Evolutionary conservation across 176 grass and related monocot genomes (phyloP).

Genomic region (Triticum dicoccoides): DNA sequence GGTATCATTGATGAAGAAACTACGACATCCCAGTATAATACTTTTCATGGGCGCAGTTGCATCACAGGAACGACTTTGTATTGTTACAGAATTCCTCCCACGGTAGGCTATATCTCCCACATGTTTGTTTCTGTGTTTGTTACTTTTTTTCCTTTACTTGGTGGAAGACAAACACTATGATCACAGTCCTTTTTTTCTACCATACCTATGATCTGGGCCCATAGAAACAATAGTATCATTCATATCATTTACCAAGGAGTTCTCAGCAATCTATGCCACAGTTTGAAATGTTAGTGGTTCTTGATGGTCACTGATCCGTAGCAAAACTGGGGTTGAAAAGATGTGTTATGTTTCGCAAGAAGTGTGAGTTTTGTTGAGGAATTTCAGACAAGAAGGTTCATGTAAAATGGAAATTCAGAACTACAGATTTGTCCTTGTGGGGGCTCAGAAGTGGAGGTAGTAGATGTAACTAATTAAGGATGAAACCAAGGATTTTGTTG

Average conservation of each 20-base stretch:
- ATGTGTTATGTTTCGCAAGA: background rate
- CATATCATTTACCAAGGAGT: background rate
- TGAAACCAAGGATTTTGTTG: background rate
- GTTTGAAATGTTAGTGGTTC: slow-evolving; percentile 3
- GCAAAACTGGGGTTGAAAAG: background rate
- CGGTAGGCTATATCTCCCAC: slow-evolving; percentile 47
- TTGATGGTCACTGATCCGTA: background rate
- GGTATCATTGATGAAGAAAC: slow-evolving; percentile 92
- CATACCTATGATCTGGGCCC: background rate
- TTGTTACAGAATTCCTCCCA: slow-evolving; percentile 91
- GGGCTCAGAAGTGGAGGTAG: background rate
- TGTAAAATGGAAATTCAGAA: too few species aligned
- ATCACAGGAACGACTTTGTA: slow-evolving; percentile 78
- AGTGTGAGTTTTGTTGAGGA: background rate
- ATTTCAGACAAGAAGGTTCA: background rate
- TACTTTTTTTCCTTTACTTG: slow-evolving; percentile 12
- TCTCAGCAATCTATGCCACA: background rate
- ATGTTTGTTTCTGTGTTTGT: slow-evolving; percentile 4
- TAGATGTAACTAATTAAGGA: background rate
- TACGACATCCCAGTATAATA: slow-evolving; percentile 91
- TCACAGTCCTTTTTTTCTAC: background rate
- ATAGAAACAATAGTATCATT: background rate
- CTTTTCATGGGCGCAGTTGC: slow-evolving; percentile 95
- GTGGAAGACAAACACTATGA: background rate
- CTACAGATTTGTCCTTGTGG: too few species aligned